Percentiles rank a stretch among this genome's conserved stretches.
Evolutionary conservation across 306 rosid genomes (phyloP).

Genomic region (Cajanus cajan): DNA sequence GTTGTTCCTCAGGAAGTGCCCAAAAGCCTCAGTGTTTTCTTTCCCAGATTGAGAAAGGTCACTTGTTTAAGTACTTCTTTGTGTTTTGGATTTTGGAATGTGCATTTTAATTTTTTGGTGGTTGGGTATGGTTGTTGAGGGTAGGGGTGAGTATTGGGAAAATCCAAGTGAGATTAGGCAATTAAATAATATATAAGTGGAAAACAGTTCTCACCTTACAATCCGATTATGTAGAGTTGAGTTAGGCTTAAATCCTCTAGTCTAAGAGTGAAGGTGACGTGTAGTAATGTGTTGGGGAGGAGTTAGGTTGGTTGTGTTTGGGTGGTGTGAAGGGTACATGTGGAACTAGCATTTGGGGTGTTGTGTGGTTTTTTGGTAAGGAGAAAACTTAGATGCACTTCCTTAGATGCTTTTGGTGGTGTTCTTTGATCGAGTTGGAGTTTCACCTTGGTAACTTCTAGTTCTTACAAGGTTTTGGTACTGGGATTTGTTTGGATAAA

Average conservation of each 20-base stretch:
- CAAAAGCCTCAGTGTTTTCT: conserved; percentile 53
- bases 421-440: neutral
- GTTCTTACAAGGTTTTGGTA: neutral
- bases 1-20: conserved; percentile 21
- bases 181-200: too few species aligned
- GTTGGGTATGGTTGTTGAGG: too few species aligned
- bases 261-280: neutral
- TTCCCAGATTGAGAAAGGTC: conserved; percentile 76
- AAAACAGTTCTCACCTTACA: too few species aligned
- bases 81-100: neutral
- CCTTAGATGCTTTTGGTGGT: neutral
- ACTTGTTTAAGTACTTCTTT: neutral
- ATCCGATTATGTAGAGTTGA: too few species aligned
- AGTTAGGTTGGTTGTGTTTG: conserved; percentile 3
- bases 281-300: neutral
- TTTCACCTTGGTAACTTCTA: neutral
- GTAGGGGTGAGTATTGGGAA: neutral
- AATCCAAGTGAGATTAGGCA: too few species aligned
- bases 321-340: neutral
- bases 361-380: neutral
- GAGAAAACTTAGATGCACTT: neutral
- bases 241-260: too few species aligned
- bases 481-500: too few species aligned
- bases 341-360: neutral
- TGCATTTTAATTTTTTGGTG: neutral